phyloP scores from a whole-genome alignment of 1,284 basidiomycete genomes.

The Ustilago nuda region DNA sequence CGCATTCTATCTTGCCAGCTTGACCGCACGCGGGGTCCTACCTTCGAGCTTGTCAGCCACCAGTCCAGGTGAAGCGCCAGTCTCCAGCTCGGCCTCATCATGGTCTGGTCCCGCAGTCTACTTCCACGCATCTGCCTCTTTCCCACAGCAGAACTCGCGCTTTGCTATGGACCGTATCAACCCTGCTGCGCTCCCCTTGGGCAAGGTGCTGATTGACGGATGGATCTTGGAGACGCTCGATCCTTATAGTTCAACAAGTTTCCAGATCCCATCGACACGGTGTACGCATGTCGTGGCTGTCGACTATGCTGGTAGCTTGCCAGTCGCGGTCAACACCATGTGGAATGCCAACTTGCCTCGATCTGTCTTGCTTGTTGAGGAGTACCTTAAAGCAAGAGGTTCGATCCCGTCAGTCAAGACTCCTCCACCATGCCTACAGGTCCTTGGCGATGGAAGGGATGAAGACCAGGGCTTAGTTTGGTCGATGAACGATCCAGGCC shows the following conservation, averaged over 20 bases:
- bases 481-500: slow-evolving; percentile 42
- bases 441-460: slow-evolving; percentile 64
- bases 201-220: slow-evolving; percentile 87
- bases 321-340: slow-evolving; percentile 86
- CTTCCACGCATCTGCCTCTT: slow-evolving; percentile 70
- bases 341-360: slow-evolving; percentile 76
- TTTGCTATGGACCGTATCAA: slow-evolving; percentile 80
- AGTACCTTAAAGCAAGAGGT: slow-evolving; percentile 61
- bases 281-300: slow-evolving; percentile 88
- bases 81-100: slow-evolving; percentile 69
- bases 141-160: slow-evolving; percentile 79
- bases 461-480: slow-evolving; percentile 55
- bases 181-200: slow-evolving; percentile 79
- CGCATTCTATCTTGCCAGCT: slow-evolving; percentile 83
- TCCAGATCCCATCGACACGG: slow-evolving; percentile 91
- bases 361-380: slow-evolving; percentile 67
- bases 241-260: slow-evolving; percentile 94
- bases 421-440: slow-evolving; percentile 59
- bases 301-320: slow-evolving; percentile 88
- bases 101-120: slow-evolving; percentile 70
- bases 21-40: slow-evolving; percentile 74
- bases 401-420: slow-evolving; percentile 63
- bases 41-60: slow-evolving; percentile 32
- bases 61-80: slow-evolving; percentile 24
- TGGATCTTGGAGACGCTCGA: slow-evolving; percentile 98